Conservation (phyloP, 2,329 filamentous ascomycete species). For the Alternaria postmessia region DNA sequence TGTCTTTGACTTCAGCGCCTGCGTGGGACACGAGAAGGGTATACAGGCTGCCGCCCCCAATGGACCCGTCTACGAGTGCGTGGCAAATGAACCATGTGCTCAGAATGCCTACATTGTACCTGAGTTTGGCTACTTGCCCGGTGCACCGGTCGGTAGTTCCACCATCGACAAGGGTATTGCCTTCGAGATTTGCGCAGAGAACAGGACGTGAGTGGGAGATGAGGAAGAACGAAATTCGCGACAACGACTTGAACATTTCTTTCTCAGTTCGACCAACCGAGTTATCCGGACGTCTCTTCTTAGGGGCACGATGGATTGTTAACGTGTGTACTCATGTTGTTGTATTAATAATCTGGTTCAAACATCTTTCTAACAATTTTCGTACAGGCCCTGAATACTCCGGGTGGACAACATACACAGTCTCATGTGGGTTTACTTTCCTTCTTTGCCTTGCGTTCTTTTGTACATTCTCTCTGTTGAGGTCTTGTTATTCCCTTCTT, state of each 20-base stretch:
- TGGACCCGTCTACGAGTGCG: constrained; percentile 14
- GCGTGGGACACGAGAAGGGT: constrained; percentile 23
- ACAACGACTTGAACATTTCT: neutral
- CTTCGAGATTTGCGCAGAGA: constrained; percentile 25
- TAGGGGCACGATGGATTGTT: neutral
- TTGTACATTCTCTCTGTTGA: neutral
- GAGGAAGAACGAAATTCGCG: neutral
- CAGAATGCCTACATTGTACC: constrained; percentile 17
- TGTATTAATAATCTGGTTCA: neutral
- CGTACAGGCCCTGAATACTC: neutral
- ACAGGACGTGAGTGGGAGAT: neutral
- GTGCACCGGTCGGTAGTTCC: constrained; percentile 21
- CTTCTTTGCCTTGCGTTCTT: neutral
- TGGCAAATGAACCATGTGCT: constrained; percentile 16
- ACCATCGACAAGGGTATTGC: constrained; percentile 17
- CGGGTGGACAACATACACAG: neutral
- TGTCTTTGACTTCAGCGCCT: constrained; percentile 12
- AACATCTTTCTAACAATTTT: neutral
- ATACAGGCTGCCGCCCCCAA: constrained; percentile 20
- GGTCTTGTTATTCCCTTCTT: neutral
- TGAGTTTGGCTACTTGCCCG: constrained; percentile 19
- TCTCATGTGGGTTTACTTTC: neutral
- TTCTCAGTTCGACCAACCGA: neutral
- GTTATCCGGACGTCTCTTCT: neutral
- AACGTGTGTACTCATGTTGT: constrained; percentile 1